Evolutionary conservation across 805 yeast species (phyloP).

Genomic region (Ogataea allantospora): DNA sequence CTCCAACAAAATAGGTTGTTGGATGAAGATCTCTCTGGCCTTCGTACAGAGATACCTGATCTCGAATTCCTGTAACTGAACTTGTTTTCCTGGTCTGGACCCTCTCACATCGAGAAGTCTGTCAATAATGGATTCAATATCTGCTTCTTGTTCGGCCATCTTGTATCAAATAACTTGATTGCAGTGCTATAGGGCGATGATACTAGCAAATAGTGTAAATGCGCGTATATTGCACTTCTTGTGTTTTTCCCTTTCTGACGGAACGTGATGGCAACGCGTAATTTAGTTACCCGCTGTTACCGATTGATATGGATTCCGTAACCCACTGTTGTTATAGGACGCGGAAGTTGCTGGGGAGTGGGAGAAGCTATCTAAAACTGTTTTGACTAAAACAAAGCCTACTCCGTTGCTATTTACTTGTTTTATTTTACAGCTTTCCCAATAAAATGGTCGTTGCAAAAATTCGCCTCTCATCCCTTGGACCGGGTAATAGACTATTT

Average conservation of each 20-base stretch:
- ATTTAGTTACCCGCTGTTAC: constrained; percentile 13
- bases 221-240: constrained; percentile 7
- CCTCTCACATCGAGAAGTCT: constrained; percentile 97
- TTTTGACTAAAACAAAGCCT: constrained; percentile 12
- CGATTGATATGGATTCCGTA: constrained; percentile 10
- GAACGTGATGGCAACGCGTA: constrained; percentile 12
- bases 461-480: constrained; percentile 12
- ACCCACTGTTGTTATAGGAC: constrained; percentile 6
- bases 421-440: constrained; percentile 18
- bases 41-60: constrained; percentile 94
- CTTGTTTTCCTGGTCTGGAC: constrained; percentile 97
- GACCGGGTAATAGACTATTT: constrained; percentile 11
- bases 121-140: constrained; percentile 95
- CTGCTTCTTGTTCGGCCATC: constrained; percentile 61
- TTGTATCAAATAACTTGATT: constrained; percentile 4
- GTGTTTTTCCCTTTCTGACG: constrained; percentile 6
- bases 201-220: constrained; percentile 4
- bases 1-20: constrained; percentile 93
- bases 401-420: constrained; percentile 18
- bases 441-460: constrained; percentile 15
- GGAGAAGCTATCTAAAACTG: constrained; percentile 10
- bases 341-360: constrained; percentile 1
- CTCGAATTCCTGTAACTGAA: constrained; percentile 88
- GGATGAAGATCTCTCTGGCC: constrained; percentile 96
- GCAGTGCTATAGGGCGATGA: constrained; percentile 10